Evolutionary conservation across 1,284 basidiomycete genomes (phyloP).

Genomic region (Phenoliferia sp.): DNA sequence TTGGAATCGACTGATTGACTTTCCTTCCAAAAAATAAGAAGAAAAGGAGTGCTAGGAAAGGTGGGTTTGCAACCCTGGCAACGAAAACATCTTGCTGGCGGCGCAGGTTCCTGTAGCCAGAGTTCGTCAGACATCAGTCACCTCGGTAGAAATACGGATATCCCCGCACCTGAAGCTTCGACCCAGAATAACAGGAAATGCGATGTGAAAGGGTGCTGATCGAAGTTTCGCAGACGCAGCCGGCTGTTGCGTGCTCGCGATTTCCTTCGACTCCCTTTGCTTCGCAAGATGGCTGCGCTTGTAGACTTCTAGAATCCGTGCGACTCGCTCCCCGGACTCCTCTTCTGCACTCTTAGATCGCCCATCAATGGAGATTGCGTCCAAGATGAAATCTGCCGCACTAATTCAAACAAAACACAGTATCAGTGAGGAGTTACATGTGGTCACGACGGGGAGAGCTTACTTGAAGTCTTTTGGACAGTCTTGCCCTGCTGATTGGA

Average conservation of each 20-base stretch:
- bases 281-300: background rate
- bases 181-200: constrained; percentile 23
- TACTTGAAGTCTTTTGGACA: constrained; percentile 29
- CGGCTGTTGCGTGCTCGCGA: background rate
- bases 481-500: constrained; percentile 39
- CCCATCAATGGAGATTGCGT: constrained; percentile 25
- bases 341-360: constrained; percentile 5
- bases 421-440: background rate
- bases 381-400: constrained; percentile 33
- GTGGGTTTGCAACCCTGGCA: constrained; percentile 29
- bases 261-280: background rate
- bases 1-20: constrained; percentile 14
- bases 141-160: background rate
- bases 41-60: constrained; percentile 38
- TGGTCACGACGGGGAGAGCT: background rate
- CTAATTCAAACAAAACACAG: background rate
- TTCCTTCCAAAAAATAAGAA: constrained; percentile 47
- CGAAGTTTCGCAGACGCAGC: background rate
- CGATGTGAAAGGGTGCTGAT: constrained; percentile 15
- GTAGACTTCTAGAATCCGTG: constrained; percentile 10
- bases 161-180: constrained; percentile 19
- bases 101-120: constrained; percentile 20
- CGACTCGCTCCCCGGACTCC: constrained; percentile 3
- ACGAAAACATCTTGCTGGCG: constrained; percentile 31
- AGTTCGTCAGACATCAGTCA: background rate